Evolutionary conservation across 2,329 filamentous ascomycete species (phyloP).

Genomic region (Neofusicoccum cordaticola): DNA sequence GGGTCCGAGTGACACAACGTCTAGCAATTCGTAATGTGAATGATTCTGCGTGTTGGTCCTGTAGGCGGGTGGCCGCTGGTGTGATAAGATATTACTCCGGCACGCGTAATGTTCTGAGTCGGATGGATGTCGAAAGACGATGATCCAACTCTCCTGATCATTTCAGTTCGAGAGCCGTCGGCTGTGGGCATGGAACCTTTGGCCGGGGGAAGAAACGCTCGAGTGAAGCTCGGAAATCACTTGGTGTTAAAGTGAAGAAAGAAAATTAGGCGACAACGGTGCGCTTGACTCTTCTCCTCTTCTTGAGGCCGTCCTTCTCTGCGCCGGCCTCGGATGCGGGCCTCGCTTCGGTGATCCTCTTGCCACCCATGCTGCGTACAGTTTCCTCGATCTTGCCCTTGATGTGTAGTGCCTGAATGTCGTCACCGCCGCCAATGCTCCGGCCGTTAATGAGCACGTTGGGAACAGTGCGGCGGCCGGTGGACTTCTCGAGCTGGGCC

Average conservation of each 20-base stretch:
- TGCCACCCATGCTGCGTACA: constrained; percentile 71
- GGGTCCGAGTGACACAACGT: neutral
- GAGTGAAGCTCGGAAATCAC: neutral
- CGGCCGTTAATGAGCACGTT: constrained; percentile 86
- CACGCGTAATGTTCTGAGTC: neutral
- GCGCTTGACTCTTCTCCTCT: constrained; percentile 3
- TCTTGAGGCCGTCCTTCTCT: neutral
- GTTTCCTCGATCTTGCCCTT: constrained; percentile 67
- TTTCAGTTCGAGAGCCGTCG: neutral
- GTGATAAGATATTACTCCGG: neutral
- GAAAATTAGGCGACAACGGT: neutral
- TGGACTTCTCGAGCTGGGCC: constrained; percentile 66
- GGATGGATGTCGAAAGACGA: neutral
- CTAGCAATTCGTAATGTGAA: neutral
- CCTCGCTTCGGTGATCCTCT: constrained; percentile 50
- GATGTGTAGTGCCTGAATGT: constrained; percentile 66
- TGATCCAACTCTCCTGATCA: neutral
- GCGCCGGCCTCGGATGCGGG: neutral
- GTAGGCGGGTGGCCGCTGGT: neutral
- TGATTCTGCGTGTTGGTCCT: neutral
- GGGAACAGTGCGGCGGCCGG: constrained; percentile 81
- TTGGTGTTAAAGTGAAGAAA: neutral
- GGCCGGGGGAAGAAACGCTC: neutral
- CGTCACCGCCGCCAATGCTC: constrained; percentile 87
- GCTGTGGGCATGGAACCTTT: neutral